A percentile compares a stretch with the other conserved stretches of the same genome.
Evolutionary conservation across 176 grass and related monocot genomes (phyloP).

Genomic region (Elaeis guineensis): DNA sequence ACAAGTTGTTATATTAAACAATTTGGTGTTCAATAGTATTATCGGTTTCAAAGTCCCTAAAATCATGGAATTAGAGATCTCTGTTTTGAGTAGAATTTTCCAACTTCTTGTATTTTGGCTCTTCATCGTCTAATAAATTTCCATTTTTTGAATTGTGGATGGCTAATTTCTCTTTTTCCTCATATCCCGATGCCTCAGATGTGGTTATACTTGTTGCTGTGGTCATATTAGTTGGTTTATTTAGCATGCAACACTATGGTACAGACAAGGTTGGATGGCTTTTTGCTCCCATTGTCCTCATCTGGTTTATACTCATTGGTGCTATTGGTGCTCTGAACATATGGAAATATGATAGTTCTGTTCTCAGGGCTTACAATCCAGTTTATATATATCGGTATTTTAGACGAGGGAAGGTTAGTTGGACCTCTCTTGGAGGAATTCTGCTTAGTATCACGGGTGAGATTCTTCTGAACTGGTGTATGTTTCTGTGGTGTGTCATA

Average conservation of each 20-base stretch:
- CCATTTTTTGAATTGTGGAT: conserved; percentile 2
- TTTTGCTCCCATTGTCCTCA: conserved; percentile 73
- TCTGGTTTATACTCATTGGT: conserved; percentile 81
- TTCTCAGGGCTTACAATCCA: conserved; percentile 72
- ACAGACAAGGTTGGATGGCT: conserved; percentile 79
- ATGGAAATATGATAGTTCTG: conserved; percentile 57
- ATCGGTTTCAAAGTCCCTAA: too few species aligned
- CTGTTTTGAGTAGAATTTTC: too few species aligned
- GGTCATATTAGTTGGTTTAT: conserved; percentile 68
- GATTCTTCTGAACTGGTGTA: conserved; percentile 2
- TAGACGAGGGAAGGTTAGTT: conserved; percentile 33
- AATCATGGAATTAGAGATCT: too few species aligned
- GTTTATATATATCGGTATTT: conserved; percentile 54
- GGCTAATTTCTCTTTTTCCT: neutral
- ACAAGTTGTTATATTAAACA: too few species aligned
- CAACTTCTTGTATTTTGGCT: too few species aligned
- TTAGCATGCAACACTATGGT: conserved; percentile 82
- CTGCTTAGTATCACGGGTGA: conserved; percentile 84
- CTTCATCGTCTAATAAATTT: too few species aligned
- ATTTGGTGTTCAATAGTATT: too few species aligned
- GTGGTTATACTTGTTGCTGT: conserved; percentile 51
- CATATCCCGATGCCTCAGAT: conserved; percentile 41
- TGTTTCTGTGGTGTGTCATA: neutral
- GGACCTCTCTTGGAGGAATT: conserved; percentile 85
- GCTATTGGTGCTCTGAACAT: conserved; percentile 57